Evolutionary conservation across 768 basidiomycete genomes (phyloP).

Genomic region (Mycena floridula): DNA sequence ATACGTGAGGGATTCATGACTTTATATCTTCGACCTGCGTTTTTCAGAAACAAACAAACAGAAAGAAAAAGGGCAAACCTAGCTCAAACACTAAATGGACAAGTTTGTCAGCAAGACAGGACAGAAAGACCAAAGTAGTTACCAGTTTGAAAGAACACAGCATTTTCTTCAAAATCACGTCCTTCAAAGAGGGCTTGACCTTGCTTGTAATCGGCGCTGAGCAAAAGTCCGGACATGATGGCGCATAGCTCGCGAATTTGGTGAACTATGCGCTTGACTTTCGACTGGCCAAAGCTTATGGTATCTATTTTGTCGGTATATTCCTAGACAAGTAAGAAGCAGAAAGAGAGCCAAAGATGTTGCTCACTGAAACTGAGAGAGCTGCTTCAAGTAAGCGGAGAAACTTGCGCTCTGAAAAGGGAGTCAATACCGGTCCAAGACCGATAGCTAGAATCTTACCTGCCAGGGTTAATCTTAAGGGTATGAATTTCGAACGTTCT

Average conservation of each 20-base stretch:
- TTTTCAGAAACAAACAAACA: no score
- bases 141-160: conserved; percentile 75
- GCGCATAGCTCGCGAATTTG: conserved; percentile 86
- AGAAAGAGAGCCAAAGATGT: no score
- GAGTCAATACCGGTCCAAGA: not conserved
- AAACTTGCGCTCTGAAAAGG: conserved; percentile 61
- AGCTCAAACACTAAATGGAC: no score
- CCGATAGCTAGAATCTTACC: not conserved
- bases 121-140: no score
- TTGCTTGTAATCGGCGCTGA: conserved; percentile 81
- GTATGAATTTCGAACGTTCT: conserved; percentile 76
- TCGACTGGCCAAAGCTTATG: conserved; percentile 68
- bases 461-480: conserved; percentile 62
- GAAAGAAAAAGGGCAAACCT: no score
- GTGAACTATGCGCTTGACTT: conserved; percentile 81
- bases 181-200: conserved; percentile 85
- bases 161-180: conserved; percentile 75
- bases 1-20: conserved; percentile 94
- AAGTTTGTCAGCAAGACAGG: no score
- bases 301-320: conserved; percentile 91
- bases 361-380: conserved; percentile 69
- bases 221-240: conserved; percentile 77
- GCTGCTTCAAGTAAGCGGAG: conserved; percentile 84
- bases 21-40: conserved; percentile 80
- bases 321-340: no score